These are phyloP conservation scores for Phytopythium sindhum DNA, from an alignment of 352 stramenopile genomes.

Conservation along the genomic window DNA sequence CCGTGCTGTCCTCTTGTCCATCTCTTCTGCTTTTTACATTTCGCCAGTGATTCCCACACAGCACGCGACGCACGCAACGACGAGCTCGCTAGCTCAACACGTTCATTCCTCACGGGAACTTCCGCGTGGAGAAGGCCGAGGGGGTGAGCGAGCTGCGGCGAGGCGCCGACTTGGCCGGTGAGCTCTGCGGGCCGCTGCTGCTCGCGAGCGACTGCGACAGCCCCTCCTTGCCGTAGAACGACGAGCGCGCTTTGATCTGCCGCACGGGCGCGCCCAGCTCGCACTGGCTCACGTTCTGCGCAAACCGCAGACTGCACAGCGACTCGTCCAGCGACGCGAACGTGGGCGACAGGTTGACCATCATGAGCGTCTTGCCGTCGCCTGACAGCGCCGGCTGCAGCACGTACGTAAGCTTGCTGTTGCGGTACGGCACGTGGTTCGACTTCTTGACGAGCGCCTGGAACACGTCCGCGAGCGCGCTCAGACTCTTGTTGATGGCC, in stretches of 20 bases:
- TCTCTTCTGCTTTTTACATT: slow-evolving; percentile 9
- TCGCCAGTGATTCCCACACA: not conserved
- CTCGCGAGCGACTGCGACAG: not conserved
- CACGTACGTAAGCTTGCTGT: slow-evolving; percentile 99
- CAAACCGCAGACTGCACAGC: slow-evolving; percentile 98
- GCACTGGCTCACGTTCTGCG: slow-evolving; percentile 95
- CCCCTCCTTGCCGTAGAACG: slow-evolving; percentile 12
- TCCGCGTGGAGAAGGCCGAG: slow-evolving; percentile 8
- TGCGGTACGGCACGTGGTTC: slow-evolving; percentile 96
- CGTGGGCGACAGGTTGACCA: slow-evolving; percentile 98
- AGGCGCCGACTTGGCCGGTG: slow-evolving; percentile 19
- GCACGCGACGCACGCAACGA: not conserved
- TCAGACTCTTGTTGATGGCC: slow-evolving; percentile 99
- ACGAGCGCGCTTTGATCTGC: slow-evolving; percentile 68
- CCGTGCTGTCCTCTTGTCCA: not conserved
- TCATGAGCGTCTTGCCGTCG: slow-evolving; percentile 99
- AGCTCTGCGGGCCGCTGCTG: slow-evolving; percentile 13
- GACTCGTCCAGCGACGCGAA: slow-evolving; percentile 94
- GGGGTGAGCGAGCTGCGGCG: slow-evolving; percentile 41
- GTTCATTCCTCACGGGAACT: slow-evolving; percentile 5
- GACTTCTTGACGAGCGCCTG: slow-evolving; percentile 95
- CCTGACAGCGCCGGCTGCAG: slow-evolving; percentile 98
- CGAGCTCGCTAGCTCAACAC: no score
- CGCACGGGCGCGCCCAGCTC: slow-evolving; percentile 94
- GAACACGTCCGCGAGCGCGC: slow-evolving; percentile 98